A percentile compares a stretch with the other conserved stretches of the same genome.
These are phyloP conservation scores for Fusarium domesticum DNA, from an alignment of 2,329 filamentous ascomycete genomes.

Conservation along the genomic window DNA sequence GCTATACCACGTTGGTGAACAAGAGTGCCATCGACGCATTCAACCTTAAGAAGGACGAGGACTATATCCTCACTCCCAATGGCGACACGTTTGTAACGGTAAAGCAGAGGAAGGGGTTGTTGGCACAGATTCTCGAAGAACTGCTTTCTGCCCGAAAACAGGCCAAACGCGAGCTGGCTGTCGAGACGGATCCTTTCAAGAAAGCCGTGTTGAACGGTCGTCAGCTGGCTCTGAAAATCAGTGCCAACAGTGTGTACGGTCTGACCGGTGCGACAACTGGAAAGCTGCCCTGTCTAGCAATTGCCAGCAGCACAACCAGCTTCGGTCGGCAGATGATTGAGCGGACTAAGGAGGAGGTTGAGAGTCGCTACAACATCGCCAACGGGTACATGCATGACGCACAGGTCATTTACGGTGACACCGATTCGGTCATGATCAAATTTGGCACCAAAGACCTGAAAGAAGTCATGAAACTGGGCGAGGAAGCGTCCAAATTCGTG, in stretches of 20 bases:
- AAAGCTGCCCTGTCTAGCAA: conserved; percentile 90
- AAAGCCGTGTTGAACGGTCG: conserved; percentile 97
- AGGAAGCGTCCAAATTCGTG: conserved; percentile 85
- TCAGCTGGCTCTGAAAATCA: conserved; percentile 92
- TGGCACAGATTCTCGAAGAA: conserved; percentile 95
- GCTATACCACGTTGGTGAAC: conserved; percentile 84
- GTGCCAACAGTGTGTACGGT: conserved; percentile 97
- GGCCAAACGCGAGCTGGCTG: conserved; percentile 83
- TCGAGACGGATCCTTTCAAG: conserved; percentile 93
- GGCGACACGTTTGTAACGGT: conserved; percentile 88
- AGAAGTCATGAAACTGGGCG: conserved; percentile 91
- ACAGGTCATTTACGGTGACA: conserved; percentile 97
- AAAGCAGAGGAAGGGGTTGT: conserved; percentile 84
- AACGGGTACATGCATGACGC: conserved; percentile 95
- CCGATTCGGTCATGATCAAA: conserved; percentile 99
- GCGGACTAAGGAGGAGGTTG: conserved; percentile 94
- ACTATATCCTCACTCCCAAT: conserved; percentile 95
- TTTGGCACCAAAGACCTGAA: conserved; percentile 86
- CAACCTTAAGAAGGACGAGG: conserved; percentile 77
- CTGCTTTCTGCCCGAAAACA: conserved; percentile 87
- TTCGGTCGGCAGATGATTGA: conserved; percentile 99
- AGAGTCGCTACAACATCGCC: conserved; percentile 81
- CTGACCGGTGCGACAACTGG: conserved; percentile 93
- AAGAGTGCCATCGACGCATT: conserved; percentile 74
- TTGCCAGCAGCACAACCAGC: conserved; percentile 94